These are phyloP conservation scores for Hydnomerulius pinastri DNA, from an alignment of 768 basidiomycete species.

Conservation along the genomic window DNA sequence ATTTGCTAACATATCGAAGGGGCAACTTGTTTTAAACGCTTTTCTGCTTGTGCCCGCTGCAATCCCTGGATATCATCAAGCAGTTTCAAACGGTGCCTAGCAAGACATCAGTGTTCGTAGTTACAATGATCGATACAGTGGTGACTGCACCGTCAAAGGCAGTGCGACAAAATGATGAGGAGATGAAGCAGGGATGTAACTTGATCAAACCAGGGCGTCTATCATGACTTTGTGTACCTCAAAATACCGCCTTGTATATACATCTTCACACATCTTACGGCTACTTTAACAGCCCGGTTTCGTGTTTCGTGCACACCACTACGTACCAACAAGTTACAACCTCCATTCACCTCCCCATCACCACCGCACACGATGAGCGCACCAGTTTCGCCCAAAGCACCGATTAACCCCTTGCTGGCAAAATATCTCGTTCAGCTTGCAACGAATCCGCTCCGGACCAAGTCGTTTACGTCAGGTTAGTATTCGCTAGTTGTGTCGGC, in stretches of 20 bases:
- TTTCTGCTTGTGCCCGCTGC: too few species aligned
- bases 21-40: too few species aligned
- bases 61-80: too few species aligned
- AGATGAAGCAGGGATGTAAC: too few species aligned
- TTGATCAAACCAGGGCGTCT: too few species aligned
- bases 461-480: constrained; percentile 72
- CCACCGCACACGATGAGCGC: constrained; percentile 44
- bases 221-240: too few species aligned
- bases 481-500: too few species aligned
- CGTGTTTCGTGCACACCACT: neutral
- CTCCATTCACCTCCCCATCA: constrained; percentile 7
- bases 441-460: constrained; percentile 74
- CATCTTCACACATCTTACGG: neutral
- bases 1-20: too few species aligned
- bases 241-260: too few species aligned
- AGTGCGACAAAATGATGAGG: neutral
- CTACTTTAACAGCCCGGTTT: neutral
- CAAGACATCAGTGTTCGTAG: neutral
- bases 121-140: too few species aligned
- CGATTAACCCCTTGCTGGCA: constrained; percentile 53
- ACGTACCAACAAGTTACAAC: constrained; percentile 24
- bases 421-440: constrained; percentile 71
- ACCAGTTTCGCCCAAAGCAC: constrained; percentile 17
- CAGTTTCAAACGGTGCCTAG: too few species aligned
- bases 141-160: too few species aligned